Evolutionary conservation across 306 rosid genomes (phyloP).

Genomic region (Castanea crenata): DNA sequence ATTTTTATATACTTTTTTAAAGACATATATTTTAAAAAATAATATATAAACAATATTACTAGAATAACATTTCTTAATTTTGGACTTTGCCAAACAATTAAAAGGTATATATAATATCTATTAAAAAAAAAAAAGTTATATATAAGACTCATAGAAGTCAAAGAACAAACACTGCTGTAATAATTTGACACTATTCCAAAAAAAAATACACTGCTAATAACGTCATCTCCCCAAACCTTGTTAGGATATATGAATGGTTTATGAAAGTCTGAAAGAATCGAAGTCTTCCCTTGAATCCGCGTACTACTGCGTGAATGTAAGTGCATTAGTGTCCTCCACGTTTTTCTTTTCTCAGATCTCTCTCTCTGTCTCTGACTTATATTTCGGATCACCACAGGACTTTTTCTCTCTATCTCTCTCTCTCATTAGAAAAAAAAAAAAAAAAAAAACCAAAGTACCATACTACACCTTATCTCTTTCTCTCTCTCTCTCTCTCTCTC

Average conservation of each 20-base stretch:
- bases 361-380: conserved; percentile 2
- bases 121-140: too few relatives aligned
- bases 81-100: too few relatives aligned
- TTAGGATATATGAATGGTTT: background rate
- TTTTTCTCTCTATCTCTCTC: conserved; percentile 4
- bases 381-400: conserved; percentile 69
- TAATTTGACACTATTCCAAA: too few relatives aligned
- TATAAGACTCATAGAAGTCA: too few relatives aligned
- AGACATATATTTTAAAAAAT: too few relatives aligned
- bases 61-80: too few relatives aligned
- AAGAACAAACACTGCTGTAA: too few relatives aligned
- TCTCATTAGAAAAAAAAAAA: too few relatives aligned
- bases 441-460: background rate
- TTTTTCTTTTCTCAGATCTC: conserved; percentile 1
- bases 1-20: too few relatives aligned
- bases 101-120: too few relatives aligned
- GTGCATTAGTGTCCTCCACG: conserved; percentile 22
- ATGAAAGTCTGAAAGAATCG: background rate
- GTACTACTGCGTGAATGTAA: conserved; percentile 12
- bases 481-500: background rate
- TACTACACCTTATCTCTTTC: background rate
- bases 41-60: too few relatives aligned
- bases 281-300: background rate
- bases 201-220: background rate
- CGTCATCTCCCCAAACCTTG: background rate